A percentile compares a stretch with the other conserved stretches of the same genome.
phyloP scores from a whole-genome alignment of 1,284 basidiomycete genomes.

The Prillingera fragicola region DNA sequence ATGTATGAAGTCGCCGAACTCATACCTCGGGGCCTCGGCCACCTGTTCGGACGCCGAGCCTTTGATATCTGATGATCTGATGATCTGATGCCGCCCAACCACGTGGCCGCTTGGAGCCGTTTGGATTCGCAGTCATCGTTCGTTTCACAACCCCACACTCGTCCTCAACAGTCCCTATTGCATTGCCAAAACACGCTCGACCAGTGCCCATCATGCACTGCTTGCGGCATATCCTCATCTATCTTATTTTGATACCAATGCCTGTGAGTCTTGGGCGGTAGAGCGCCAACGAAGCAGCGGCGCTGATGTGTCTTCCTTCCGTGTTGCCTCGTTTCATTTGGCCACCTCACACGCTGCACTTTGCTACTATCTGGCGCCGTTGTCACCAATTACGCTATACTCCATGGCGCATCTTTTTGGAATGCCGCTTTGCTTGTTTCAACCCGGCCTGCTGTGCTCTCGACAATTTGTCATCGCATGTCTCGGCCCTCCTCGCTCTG shows the following conservation, averaged over 20 bases:
- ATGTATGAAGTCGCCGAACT: too few relatives aligned
- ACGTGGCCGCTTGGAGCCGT: not conserved
- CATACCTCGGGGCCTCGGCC: too few relatives aligned
- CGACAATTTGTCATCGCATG: too few relatives aligned
- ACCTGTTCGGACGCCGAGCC: too few relatives aligned
- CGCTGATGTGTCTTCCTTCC: constrained; percentile 1
- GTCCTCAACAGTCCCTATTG: too few relatives aligned
- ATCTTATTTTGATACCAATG: constrained; percentile 54
- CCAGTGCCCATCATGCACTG: constrained; percentile 22
- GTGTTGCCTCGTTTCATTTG: not conserved
- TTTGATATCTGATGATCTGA: too few relatives aligned
- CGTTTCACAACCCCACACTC: too few relatives aligned
- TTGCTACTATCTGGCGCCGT: too few relatives aligned
- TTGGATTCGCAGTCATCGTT: not conserved
- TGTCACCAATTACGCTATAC: too few relatives aligned
- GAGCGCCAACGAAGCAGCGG: not conserved
- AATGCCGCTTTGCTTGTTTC: too few relatives aligned
- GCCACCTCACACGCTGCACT: too few relatives aligned
- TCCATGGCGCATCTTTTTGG: not conserved
- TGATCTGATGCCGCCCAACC: too few relatives aligned
- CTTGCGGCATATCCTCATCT: constrained; percentile 65
- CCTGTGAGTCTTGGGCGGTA: constrained; percentile 19
- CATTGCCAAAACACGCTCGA: not conserved
- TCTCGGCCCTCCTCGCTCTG: not conserved
- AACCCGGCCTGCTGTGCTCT: not conserved